Percentiles rank a stretch among this genome's conserved stretches.
These are phyloP conservation scores for Ogataea pini DNA, from an alignment of 805 yeast genomes.

Conservation along the genomic window DNA sequence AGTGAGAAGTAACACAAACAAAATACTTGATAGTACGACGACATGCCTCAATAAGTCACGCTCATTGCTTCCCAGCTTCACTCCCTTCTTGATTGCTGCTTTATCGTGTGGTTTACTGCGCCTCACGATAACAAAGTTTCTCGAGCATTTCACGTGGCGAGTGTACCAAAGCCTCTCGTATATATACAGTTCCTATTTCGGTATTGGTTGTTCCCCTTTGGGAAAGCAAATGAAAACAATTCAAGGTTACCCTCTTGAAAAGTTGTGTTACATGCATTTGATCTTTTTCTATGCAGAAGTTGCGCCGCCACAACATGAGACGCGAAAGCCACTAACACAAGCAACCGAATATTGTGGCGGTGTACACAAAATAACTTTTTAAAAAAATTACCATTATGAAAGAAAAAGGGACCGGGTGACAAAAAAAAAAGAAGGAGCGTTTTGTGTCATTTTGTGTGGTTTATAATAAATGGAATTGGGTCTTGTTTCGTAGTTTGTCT, in stretches of 20 bases:
- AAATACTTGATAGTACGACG: no score
- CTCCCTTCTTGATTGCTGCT: not conserved
- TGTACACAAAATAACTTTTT: not conserved
- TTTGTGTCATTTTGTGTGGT: slow-evolving; percentile 9
- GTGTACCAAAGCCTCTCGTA: slow-evolving; percentile 6
- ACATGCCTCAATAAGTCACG: no score
- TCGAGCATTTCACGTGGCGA: not conserved
- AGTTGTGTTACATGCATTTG: not conserved
- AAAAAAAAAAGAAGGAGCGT: slow-evolving; percentile 11
- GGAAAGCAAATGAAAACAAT: slow-evolving; percentile 7
- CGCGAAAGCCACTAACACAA: not conserved
- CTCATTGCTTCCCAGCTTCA: no score
- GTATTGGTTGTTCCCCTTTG: slow-evolving; percentile 2
- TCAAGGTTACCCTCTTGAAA: not conserved
- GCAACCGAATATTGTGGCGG: not conserved
- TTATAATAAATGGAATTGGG: not conserved
- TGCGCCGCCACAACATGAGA: not conserved
- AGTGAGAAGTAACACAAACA: not conserved
- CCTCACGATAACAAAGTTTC: slow-evolving; percentile 5
- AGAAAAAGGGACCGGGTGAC: not conserved
- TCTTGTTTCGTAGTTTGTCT: slow-evolving; percentile 1
- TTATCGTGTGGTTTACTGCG: not conserved
- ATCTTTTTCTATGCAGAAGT: not conserved
- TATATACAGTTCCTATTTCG: not conserved
- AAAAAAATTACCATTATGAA: not conserved